Evolutionary conservation across 1,139 yeast species (phyloP), one percentile per base, ranked within the genome.

Genomic region (Kodamaea sp.): DNA sequence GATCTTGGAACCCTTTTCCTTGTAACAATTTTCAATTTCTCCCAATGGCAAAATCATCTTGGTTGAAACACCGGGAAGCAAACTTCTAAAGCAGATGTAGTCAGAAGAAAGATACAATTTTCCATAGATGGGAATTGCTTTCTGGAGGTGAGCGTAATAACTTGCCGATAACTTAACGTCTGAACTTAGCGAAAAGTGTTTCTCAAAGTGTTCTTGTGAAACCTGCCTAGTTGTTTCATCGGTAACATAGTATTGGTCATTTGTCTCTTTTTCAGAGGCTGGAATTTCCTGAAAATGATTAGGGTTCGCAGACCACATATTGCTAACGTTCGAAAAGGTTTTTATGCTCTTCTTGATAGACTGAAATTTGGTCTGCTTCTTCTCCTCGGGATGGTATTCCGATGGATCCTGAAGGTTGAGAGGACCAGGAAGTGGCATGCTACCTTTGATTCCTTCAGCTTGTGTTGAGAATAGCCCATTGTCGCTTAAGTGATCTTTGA

Each of bases 21-120:
- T 75, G 33, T 73, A 70, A 35, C 83, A 83, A 32, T 73, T 77
- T 49, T 83, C 94, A 21, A 90, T 66, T 48, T 86, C 94, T 12
- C 55, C 51, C 29, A 85, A 61, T 0, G 97, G 97, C 11, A 90
- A 57, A n/a, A 88, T 78, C 96, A 90, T 87, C 42, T 76, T 76
- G 2, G 95, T 83, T 25, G 77, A 73, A 0, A 84, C 74, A 0
- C 96, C 95, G 0, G 95, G 95, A 5, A 88, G 54, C 29, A 87
- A 65, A 34, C 95, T 83, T 40, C 95, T 68, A 58, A 85, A 90
- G 44, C 96, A 89, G 12, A 90, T 54, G 41, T 73, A 78, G 23
- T 69, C 70, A 16, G 72, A 67, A 1, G 95, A 86, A 13, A 90
- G 53, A 50, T 88, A 88, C 3, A 90, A 53, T 52, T 86, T 86